Evolutionary conservation across 306 rosid genomes (phyloP).

Genomic region (Spatholobus suberectus): DNA sequence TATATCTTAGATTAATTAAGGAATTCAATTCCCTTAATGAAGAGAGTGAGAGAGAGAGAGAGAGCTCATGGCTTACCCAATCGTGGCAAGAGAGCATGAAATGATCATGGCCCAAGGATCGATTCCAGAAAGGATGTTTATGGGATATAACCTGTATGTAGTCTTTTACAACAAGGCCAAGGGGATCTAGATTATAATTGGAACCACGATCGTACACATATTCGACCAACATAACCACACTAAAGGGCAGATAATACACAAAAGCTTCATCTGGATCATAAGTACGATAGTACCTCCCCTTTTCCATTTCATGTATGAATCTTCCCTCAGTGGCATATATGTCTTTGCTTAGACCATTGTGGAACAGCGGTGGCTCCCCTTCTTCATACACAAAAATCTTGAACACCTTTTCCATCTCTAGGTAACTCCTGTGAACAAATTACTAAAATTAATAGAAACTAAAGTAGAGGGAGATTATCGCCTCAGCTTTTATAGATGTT

Average conservation of each 20-base stretch:
- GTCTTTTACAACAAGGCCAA: slow-evolving; percentile 46
- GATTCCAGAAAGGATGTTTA: slow-evolving; percentile 65
- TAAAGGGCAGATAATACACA: slow-evolving; percentile 60
- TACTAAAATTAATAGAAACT: neutral
- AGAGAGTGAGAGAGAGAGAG: neutral
- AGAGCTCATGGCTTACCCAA: slow-evolving; percentile 44
- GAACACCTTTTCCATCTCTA: slow-evolving; percentile 68
- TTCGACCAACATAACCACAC: slow-evolving; percentile 56
- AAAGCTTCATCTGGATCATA: slow-evolving; percentile 58
- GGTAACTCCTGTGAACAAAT: slow-evolving; percentile 56
- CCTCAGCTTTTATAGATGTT: neutral
- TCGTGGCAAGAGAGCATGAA: slow-evolving; percentile 76
- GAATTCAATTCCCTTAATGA: neutral
- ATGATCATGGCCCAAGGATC: slow-evolving; percentile 62
- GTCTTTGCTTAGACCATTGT: slow-evolving; percentile 51
- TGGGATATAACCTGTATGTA: slow-evolving; percentile 47
- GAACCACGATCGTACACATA: slow-evolving; percentile 40
- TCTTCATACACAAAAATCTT: slow-evolving; percentile 69
- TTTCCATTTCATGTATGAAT: slow-evolving; percentile 65
- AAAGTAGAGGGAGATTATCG: neutral
- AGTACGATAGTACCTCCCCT: slow-evolving; percentile 49
- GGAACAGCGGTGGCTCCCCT: slow-evolving; percentile 66
- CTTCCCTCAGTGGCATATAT: slow-evolving; percentile 65
- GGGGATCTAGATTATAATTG: neutral
- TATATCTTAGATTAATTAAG: neutral